Conservation (phyloP, 257 asterid species). For the Fraxinus americana region DNA sequence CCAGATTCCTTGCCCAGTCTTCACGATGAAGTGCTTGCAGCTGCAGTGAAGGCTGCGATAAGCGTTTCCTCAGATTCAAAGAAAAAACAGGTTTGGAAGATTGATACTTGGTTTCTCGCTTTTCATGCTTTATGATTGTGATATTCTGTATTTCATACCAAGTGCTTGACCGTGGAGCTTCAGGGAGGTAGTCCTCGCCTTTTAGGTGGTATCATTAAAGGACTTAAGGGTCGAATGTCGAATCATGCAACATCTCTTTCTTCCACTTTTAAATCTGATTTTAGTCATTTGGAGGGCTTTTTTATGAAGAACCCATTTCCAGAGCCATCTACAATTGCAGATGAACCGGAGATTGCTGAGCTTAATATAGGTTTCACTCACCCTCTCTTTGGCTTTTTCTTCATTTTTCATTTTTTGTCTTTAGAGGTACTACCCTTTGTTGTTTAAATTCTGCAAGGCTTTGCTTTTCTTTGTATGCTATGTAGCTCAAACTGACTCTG, state of each 20-base stretch:
- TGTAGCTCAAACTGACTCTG: conserved; percentile 26
- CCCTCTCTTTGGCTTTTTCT: background rate
- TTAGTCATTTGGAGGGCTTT: conserved; percentile 59
- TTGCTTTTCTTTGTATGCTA: conserved; percentile 21
- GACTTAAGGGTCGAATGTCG: conserved; percentile 57
- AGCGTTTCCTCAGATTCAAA: conserved; percentile 53
- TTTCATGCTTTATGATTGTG: conserved; percentile 21
- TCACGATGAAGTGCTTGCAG: conserved; percentile 88
- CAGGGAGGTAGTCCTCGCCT: conserved; percentile 68
- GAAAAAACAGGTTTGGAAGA: conserved; percentile 61
- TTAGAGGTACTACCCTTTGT: background rate
- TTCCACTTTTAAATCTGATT: conserved; percentile 39
- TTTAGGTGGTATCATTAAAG: conserved; percentile 67
- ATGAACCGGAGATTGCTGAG: conserved; percentile 53
- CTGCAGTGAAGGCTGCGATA: conserved; percentile 73
- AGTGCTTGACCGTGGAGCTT: conserved; percentile 33
- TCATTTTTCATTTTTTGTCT: background rate
- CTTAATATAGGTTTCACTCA: conserved; percentile 65
- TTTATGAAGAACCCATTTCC: conserved; percentile 55
- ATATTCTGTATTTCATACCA: conserved; percentile 16
- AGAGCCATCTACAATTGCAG: conserved; percentile 36
- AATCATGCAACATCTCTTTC: conserved; percentile 36
- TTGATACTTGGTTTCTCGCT: conserved; percentile 23
- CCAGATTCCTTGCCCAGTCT: conserved; percentile 81
- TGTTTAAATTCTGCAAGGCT: conserved; percentile 12